Conservation (phyloP, 768 basidiomycete genomes). For the Lyophyllum decastes region DNA sequence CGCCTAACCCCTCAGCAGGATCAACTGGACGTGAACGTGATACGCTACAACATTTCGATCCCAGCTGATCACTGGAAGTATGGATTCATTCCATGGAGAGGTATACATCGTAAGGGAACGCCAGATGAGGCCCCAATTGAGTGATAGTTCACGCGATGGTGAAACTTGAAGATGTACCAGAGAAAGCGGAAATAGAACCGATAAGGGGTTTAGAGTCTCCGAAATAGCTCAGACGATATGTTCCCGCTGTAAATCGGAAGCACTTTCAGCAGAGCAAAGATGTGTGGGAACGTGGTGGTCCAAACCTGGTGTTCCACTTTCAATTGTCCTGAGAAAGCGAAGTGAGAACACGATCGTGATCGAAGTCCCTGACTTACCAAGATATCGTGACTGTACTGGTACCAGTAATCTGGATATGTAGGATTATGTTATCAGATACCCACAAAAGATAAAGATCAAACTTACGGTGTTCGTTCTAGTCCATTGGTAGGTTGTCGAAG, state of each 20-base stretch:
- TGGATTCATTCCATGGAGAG: not conserved
- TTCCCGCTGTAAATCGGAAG: slow-evolving; percentile 48
- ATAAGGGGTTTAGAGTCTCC: slow-evolving; percentile 76
- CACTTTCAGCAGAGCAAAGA: not conserved
- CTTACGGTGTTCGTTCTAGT: slow-evolving; percentile 53
- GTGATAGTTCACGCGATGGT: slow-evolving; percentile 42
- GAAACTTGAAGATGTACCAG: slow-evolving; percentile 62
- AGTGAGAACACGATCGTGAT: slow-evolving; percentile 3
- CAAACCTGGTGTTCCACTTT: slow-evolving; percentile 57
- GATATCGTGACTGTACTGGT: slow-evolving; percentile 67
- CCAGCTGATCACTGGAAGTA: not conserved
- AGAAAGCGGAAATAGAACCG: slow-evolving; percentile 65
- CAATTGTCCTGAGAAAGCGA: slow-evolving; percentile 53
- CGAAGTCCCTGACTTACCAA: slow-evolving; percentile 47
- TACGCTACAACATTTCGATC: not conserved
- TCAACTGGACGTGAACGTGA: not conserved
- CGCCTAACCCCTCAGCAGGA: not conserved
- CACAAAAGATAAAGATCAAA: slow-evolving; percentile 10
- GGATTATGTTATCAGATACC: slow-evolving; percentile 1
- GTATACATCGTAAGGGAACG: slow-evolving; percentile 5
- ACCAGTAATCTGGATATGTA: slow-evolving; percentile 45
- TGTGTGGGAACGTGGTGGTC: slow-evolving; percentile 7
- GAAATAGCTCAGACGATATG: slow-evolving; percentile 70
- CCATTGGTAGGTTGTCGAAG: slow-evolving; percentile 74
- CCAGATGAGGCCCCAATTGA: not conserved